Evolutionary conservation across 1,139 yeast species (phyloP), one percentile per base, ranked within the genome.

Genomic region (Sugiyamaella castrensis): DNA sequence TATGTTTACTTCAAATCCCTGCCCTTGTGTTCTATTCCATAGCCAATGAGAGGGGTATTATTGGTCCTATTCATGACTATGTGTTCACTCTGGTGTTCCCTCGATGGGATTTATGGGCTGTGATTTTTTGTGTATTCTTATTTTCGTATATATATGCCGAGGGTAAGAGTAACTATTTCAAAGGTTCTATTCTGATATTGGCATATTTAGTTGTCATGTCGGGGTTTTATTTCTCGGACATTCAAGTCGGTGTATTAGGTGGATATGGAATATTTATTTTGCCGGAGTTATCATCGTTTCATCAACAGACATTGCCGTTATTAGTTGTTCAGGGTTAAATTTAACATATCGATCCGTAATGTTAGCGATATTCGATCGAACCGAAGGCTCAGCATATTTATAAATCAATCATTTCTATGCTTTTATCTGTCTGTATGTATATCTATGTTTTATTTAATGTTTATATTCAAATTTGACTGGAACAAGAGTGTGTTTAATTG

Each of bases 131-230:
- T 47, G 94, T 91, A 50, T 87, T 89, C 57, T 72, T 92, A 66
- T 91, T 89, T 72, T 87, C 96, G 0, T 92, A 94, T 67, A 81
- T 92, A 52, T 94, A 94, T 65, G 96, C 97, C 0, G 98, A 92
- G 64, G 99, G 98, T 1, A 91, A 91, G 64, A 85, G 95, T 33
- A 92, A 94, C 64, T 92, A 92, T 65, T 92, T 92, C 74, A 92
- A 92, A 67, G 98, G 99, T 1, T 84, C 92, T 13, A 88, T 94
- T 56, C 73, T 94, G 63, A 81, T 91, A 13, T 76, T 94, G 60
- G 76, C 88, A 29, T 92, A 92, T 65, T 63, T 81, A 19, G 92
- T 88, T 34, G 82, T 87, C 5, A 72, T 88, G 53, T 72, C 81
- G 46, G 98, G 98, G 1, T 91, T 91, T 66, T 89, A 82, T 74